Percentiles rank a stretch among this genome's conserved stretches.
phyloP scores from a whole-genome alignment of 2,329 filamentous ascomycete genomes.

The Talaromyces sp. region DNA sequence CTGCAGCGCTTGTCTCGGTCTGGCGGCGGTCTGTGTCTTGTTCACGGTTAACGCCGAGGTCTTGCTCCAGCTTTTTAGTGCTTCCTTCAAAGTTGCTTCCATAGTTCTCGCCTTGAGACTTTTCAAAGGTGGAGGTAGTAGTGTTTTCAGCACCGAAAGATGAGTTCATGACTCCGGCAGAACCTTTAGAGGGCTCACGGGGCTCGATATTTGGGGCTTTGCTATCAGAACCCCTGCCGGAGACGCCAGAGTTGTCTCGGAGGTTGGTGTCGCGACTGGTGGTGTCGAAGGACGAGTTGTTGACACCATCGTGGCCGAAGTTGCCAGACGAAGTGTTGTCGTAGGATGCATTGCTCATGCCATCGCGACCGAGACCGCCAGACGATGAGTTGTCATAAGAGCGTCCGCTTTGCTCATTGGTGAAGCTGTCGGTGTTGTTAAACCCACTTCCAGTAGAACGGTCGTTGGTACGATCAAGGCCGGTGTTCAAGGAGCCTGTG shows the following conservation, averaged over 20 bases:
- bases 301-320: neutral
- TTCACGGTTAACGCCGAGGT: neutral
- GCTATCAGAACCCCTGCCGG: neutral
- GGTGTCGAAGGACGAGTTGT: neutral
- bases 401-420: neutral
- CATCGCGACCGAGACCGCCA: neutral
- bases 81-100: slow-evolving; percentile 2
- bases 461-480: neutral
- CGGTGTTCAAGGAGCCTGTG: neutral
- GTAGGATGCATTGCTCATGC: neutral
- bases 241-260: neutral
- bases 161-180: slow-evolving; percentile 3
- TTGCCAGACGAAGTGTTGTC: neutral
- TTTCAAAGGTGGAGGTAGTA: slow-evolving; percentile 9
- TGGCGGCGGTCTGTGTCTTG: neutral
- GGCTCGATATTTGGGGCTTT: neutral
- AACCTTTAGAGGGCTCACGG: neutral
- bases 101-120: slow-evolving; percentile 5
- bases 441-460: neutral
- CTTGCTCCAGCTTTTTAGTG: neutral
- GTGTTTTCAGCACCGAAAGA: slow-evolving; percentile 9
- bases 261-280: neutral
- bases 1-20: neutral
- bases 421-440: neutral
- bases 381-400: neutral